These are phyloP conservation scores for Polychaeton citri DNA, from an alignment of 2,329 filamentous ascomycete genomes.

Conservation along the genomic window DNA sequence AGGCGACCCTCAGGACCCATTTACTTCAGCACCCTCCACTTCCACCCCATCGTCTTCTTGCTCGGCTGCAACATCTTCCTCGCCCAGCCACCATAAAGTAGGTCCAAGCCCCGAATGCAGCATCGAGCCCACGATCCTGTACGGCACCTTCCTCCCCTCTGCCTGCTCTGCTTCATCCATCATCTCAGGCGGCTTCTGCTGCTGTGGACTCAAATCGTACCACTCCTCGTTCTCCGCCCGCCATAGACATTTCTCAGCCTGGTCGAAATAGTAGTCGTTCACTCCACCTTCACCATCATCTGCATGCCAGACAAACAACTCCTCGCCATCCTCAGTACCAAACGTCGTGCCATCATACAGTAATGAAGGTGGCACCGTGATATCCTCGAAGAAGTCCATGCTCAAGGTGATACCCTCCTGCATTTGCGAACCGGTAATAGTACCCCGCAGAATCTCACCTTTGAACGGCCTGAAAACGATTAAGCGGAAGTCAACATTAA, in stretches of 20 bases:
- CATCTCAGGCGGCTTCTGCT: constrained; percentile 23
- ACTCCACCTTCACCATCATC: constrained; percentile 43
- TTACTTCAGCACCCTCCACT: constrained; percentile 1
- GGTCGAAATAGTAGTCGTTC: constrained; percentile 67
- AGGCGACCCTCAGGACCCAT: background rate
- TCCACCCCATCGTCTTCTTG: constrained; percentile 5
- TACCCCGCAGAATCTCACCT: constrained; percentile 76
- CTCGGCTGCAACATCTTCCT: constrained; percentile 18
- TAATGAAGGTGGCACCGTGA: constrained; percentile 60
- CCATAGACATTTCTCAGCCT: constrained; percentile 77
- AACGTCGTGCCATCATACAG: constrained; percentile 66
- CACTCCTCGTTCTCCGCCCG: constrained; percentile 78
- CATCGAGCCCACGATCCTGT: constrained; percentile 46
- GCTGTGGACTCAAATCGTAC: constrained; percentile 79
- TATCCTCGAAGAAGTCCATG: constrained; percentile 88
- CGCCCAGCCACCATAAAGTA: constrained; percentile 32
- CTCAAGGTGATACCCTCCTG: constrained; percentile 45
- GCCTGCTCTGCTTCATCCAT: constrained; percentile 47
- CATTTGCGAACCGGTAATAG: constrained; percentile 71
- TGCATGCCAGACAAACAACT: constrained; percentile 65
- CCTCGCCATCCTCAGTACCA: constrained; percentile 19
- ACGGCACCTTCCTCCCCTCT: constrained; percentile 53
- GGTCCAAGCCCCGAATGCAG: constrained; percentile 34
- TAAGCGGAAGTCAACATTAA: constrained; percentile 90
- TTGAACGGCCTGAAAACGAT: constrained; percentile 94